Percentiles rank a stretch among this genome's conserved stretches.
Evolutionary conservation across 345 rosid genomes (phyloP).

Genomic region (Dipteronia dyeriana): DNA sequence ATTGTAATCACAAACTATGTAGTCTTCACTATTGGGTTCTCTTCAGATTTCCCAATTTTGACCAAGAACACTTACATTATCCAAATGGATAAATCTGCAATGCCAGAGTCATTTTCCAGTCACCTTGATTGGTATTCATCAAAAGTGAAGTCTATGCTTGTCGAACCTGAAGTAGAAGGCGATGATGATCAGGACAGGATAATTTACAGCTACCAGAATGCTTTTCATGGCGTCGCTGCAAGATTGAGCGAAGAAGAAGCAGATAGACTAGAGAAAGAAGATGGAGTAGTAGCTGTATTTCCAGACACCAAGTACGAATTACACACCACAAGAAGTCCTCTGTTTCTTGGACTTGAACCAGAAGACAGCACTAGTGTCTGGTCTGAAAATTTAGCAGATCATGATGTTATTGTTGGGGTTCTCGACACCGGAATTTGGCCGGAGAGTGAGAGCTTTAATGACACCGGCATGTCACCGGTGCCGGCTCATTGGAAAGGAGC

Average conservation of each 20-base stretch:
- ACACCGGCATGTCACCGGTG: conserved; percentile 53
- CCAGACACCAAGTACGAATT: conserved; percentile 63
- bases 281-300: conserved; percentile 53
- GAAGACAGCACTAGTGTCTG: conserved; percentile 44
- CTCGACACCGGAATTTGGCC: conserved; percentile 87
- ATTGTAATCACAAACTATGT: conserved; percentile 29
- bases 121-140: conserved; percentile 84
- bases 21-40: conserved; percentile 32
- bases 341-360: conserved; percentile 64
- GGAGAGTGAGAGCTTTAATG: conserved; percentile 67
- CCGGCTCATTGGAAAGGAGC: conserved; percentile 72
- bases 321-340: conserved; percentile 79
- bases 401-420: conserved; percentile 77
- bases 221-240: conserved; percentile 72
- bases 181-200: conserved; percentile 45
- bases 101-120: conserved; percentile 57
- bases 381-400: conserved; percentile 50
- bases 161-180: conserved; percentile 30
- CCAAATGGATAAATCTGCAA: conserved; percentile 85
- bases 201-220: conserved; percentile 62
- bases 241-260: conserved; percentile 59
- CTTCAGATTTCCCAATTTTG: conserved; percentile 20
- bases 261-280: conserved; percentile 48
- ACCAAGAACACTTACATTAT: conserved; percentile 67
- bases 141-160: conserved; percentile 49